These are phyloP conservation scores for Pseudophaeomoniella oleicola DNA, from an alignment of 2,329 filamentous ascomycete species.

Conservation along the genomic window DNA sequence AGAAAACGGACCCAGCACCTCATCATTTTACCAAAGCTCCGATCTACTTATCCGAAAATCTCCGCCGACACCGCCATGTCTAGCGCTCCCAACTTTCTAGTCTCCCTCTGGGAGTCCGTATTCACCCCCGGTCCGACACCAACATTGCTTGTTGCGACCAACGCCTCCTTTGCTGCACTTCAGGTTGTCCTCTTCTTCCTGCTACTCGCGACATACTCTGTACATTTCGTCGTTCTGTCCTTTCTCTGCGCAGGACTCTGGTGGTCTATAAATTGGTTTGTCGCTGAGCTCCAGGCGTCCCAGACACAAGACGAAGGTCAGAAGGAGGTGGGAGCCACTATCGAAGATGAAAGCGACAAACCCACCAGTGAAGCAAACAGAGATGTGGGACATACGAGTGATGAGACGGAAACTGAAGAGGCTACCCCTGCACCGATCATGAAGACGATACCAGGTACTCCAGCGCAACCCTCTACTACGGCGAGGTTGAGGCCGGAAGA, in stretches of 20 bases:
- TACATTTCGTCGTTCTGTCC: slow-evolving; percentile 79
- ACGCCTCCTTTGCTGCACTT: slow-evolving; percentile 72
- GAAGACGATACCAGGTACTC: not conserved
- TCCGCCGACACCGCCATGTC: too few relatives aligned
- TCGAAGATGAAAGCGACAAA: slow-evolving; percentile 29
- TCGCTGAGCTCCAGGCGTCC: slow-evolving; percentile 42
- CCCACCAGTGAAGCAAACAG: slow-evolving; percentile 9
- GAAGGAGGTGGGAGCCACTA: slow-evolving; percentile 27
- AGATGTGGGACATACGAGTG: slow-evolving; percentile 9
- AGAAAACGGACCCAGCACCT: too few relatives aligned
- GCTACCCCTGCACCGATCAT: slow-evolving; percentile 16
- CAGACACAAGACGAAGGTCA: slow-evolving; percentile 27
- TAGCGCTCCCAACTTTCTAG: slow-evolving; percentile 44
- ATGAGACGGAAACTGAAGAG: slow-evolving; percentile 27
- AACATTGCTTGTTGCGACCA: slow-evolving; percentile 76
- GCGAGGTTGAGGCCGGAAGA: slow-evolving; percentile 8
- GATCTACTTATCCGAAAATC: too few relatives aligned
- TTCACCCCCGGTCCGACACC: slow-evolving; percentile 87
- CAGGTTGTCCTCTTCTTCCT: slow-evolving; percentile 65
- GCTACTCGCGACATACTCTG: slow-evolving; percentile 66
- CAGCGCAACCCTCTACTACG: slow-evolving; percentile 4
- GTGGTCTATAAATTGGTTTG: slow-evolving; percentile 97
- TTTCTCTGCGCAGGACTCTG: slow-evolving; percentile 68
- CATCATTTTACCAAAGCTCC: too few relatives aligned
- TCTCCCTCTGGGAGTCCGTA: slow-evolving; percentile 78